Base-by-base conservation (phyloP, 2,329 filamentous ascomycete species). In the Ceratocystis albifundus region DNA sequence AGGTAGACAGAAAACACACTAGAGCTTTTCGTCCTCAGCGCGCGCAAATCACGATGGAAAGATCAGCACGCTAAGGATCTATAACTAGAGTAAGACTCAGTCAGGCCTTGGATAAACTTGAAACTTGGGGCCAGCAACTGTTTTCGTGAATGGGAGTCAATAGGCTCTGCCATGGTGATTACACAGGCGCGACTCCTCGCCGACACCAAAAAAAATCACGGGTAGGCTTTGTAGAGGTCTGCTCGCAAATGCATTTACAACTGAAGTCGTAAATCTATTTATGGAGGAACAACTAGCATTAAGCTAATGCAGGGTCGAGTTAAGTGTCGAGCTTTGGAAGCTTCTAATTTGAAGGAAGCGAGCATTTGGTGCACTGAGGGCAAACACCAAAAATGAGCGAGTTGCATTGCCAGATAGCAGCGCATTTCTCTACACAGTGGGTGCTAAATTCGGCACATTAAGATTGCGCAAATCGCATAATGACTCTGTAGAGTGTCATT, bases 311-410 rank as follows among this genome's bases (percentile, higher is more conserved):
- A 59, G 55, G 36, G 36, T 41, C 36, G 36, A 15, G 30, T 59
- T n/a, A 17, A 20, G 55, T 59, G 55, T 28, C 55, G 28, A 59
- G 55, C 55, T 59, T 59, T 59, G 7, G 55, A 59, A 59, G 55
- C 25, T 59, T 59, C 28, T 59, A 59, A n/a, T 30, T 30, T 5
- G 55, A 59, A 59, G 55, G 55, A 59, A 36, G 25, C 36, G 36
- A 41, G n/a, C 25, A n/a, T 25, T 59, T 30, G 48, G 48, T 53
- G 48, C 48, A 50, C 20, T 30, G 53, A 28, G 32, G 28, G 28
- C 55, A 28, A 59, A 36, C 17, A 20, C 20, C 55, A 32, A 20
- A 41, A 41, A 41, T 41, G 28, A 59, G 20, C 17, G n/a, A 10
- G 25, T n/a, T n/a, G 4, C 55, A 30, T 36, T 59, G 15, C 25